These are phyloP conservation scores for Immersiella caudata DNA, from an alignment of 495 filamentous ascomycete species.

Conservation along the genomic window DNA sequence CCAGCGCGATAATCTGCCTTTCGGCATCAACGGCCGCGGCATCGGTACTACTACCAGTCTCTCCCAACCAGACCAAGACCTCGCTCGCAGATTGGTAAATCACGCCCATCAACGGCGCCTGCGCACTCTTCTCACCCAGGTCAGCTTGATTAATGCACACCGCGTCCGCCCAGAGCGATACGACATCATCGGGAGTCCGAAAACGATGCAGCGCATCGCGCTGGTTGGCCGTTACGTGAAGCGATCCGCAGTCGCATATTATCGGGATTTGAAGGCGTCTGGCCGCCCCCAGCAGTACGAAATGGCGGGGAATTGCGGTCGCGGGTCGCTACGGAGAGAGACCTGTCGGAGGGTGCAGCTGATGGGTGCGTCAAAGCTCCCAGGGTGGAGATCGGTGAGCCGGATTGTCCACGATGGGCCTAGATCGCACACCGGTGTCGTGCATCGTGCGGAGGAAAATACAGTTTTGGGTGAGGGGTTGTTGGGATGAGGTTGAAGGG, in stretches of 20 bases:
- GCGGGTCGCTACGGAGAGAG: neutral
- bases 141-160: conserved; percentile 42
- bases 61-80: neutral
- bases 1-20: too few species aligned
- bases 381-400: neutral
- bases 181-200: neutral
- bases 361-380: neutral
- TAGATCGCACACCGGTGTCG: neutral
- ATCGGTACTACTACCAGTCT: neutral
- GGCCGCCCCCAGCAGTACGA: neutral
- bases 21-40: too few species aligned
- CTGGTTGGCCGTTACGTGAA: neutral
- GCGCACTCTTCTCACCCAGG: conserved; percentile 32
- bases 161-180: conserved; percentile 38
- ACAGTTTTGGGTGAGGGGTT: too few species aligned
- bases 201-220: neutral
- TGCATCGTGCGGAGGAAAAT: too few species aligned
- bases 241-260: neutral
- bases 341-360: neutral
- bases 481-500: too few species aligned
- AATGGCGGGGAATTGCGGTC: neutral
- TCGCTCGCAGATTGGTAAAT: conserved; percentile 25
- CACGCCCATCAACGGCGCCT: conserved; percentile 38
- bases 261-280: neutral
- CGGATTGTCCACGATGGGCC: neutral